These are phyloP conservation scores for Alternaria sp. DNA, from an alignment of 2,329 filamentous ascomycete genomes.

Conservation along the genomic window DNA sequence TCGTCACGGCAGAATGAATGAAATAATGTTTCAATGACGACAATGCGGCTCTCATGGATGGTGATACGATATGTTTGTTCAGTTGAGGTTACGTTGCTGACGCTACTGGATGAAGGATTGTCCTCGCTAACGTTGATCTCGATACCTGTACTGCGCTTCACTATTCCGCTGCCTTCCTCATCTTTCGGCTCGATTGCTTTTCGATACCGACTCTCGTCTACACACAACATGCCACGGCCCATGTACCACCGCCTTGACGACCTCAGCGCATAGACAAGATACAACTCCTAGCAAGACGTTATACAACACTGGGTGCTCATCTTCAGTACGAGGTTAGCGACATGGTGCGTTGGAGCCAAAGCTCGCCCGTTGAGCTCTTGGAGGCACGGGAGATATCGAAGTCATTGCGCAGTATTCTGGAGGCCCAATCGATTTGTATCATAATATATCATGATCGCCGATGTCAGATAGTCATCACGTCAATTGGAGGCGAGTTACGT, in stretches of 20 bases:
- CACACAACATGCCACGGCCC: neutral
- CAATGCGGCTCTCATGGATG: neutral
- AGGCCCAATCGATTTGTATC: neutral
- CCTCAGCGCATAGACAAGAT: neutral
- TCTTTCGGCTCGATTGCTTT: neutral
- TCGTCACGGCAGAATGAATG: neutral
- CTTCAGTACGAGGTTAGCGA: neutral
- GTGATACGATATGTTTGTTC: neutral
- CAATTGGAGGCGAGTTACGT: neutral
- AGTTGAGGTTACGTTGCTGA: neutral
- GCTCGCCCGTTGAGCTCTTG: neutral
- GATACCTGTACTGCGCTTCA: neutral
- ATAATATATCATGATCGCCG: neutral
- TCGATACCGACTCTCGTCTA: neutral
- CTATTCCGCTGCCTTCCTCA: neutral
- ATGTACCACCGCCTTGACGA: neutral
- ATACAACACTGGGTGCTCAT: neutral
- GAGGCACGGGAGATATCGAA: neutral
- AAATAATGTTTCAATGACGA: conserved; percentile 6
- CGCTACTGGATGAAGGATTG: neutral
- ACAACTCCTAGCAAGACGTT: neutral
- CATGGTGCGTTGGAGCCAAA: neutral
- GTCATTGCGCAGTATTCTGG: neutral
- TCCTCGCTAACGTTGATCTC: neutral
- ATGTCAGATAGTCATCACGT: neutral